Evolutionary conservation across 805 yeast species (phyloP).

Genomic region (Yamadazyma kitorensis): DNA sequence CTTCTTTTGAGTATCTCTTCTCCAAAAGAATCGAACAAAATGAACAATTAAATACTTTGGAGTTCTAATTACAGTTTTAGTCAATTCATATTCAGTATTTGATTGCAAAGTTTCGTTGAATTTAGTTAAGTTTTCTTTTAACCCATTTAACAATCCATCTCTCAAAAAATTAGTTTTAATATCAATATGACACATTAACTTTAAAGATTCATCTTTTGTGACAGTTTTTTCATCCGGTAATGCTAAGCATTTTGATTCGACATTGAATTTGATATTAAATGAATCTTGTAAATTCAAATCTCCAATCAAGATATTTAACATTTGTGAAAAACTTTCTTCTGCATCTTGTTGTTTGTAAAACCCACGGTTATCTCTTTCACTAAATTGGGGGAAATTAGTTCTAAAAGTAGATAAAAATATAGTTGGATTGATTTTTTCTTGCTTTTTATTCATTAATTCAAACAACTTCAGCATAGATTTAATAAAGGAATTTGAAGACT

Average conservation of each 20-base stretch:
- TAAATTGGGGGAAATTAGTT: conserved; percentile 79
- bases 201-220: conserved; percentile 52
- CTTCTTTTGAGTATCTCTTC: conserved; percentile 84
- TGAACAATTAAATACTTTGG: conserved; percentile 90
- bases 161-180: conserved; percentile 82
- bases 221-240: conserved; percentile 21
- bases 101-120: conserved; percentile 65
- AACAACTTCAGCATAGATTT: conserved; percentile 44
- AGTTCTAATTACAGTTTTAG: conserved; percentile 62
- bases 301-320: conserved; percentile 51
- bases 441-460: conserved; percentile 42
- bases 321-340: conserved; percentile 88
- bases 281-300: conserved; percentile 52
- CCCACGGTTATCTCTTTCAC: conserved; percentile 70
- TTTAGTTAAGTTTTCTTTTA: conserved; percentile 77
- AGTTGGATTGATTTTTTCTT: conserved; percentile 60
- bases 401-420: conserved; percentile 66
- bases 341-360: conserved; percentile 95
- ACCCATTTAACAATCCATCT: conserved; percentile 75
- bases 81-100: conserved; percentile 67
- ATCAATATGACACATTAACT: conserved; percentile 86
- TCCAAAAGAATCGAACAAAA: conserved; percentile 95
- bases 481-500: conserved; percentile 19
- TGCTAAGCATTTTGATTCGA: conserved; percentile 60
- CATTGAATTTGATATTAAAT: conserved; percentile 65